Base-by-base conservation (phyloP, 2,329 filamentous ascomycete species). In the Trichoderma brevicompactum region DNA sequence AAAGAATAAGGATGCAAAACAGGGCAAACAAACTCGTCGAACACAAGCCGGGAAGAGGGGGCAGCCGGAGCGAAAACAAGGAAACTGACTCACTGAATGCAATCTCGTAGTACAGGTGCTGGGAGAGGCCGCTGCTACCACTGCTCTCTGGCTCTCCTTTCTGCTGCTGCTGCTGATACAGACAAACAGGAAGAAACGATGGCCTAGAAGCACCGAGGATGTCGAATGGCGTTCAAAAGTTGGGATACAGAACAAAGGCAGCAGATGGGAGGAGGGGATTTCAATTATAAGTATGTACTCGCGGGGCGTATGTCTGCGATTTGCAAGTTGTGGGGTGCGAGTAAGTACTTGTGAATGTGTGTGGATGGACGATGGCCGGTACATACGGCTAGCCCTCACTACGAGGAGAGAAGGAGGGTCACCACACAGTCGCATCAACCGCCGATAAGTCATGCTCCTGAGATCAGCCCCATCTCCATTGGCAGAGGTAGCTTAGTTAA, bases 261-360 rank as follows among this genome's bases (percentile, higher is more conserved):
- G 66, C 65, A 65, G 67, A 65, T 66, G 50, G 64, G 72, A 74
- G 72, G 70, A 71, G 59, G 69, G 66, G 65, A 66, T 70, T 69
- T 66, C 67, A 68, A 44, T 73, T 74, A 73, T 66, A 61, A 52
- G 58, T 61, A 65, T 44, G 63, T 74, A 74, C 68, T 73, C 68
- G 66, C 66, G 64, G 23, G 23, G 68, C 69, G 68, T 63, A 48
- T 66, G 65, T 61, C 65, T 69, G 66, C 23, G 23, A 28, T 66
- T 67, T 65, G 61, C 70, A 70, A 67, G 46, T 67, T 66, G 67
- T 68, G 65, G 58, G 58, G 56, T 50, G 53, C 49, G 64, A 52
- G 40, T 38, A 61, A 9, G 19, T 61, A 52, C 58, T 59, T 59
- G 12, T 15, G 5, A 38, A 38, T 38, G 36, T 38, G 36, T 38